A percentile compares a stretch with the other conserved stretches of the same genome.
Evolutionary conservation across 768 basidiomycete genomes (phyloP).

Genomic region (Crepidotus variabilis): DNA sequence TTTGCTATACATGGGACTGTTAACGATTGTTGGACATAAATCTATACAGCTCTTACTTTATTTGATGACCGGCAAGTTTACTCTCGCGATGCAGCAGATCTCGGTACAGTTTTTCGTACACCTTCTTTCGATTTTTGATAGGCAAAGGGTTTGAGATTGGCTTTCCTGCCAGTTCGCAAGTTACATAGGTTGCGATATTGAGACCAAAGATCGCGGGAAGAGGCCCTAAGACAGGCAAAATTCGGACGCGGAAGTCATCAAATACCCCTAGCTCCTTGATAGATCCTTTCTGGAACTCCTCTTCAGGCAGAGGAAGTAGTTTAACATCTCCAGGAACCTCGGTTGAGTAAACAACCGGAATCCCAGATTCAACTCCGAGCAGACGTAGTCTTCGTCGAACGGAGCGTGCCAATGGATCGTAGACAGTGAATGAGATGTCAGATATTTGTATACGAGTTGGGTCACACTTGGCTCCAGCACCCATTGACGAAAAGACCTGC

Average conservation of each 20-base stretch:
- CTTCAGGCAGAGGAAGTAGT: constrained; percentile 85
- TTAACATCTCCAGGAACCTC: constrained; percentile 89
- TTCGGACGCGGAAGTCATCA: constrained; percentile 91
- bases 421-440: constrained; percentile 88
- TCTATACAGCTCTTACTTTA: constrained; percentile 45
- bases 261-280: constrained; percentile 88
- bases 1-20: constrained; percentile 38
- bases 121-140: constrained; percentile 79
- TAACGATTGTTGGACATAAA: background rate
- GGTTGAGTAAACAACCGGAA: constrained; percentile 93
- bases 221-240: constrained; percentile 87
- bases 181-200: constrained; percentile 82
- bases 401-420: constrained; percentile 91
- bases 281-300: constrained; percentile 86
- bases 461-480: constrained; percentile 91
- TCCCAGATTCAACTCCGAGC: constrained; percentile 57
- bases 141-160: constrained; percentile 81
- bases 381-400: constrained; percentile 76
- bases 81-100: constrained; percentile 76
- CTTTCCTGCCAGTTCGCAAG: constrained; percentile 82
- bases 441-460: constrained; percentile 94
- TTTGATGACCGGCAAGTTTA: constrained; percentile 53
- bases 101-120: constrained; percentile 76
- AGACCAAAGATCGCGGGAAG: constrained; percentile 90
- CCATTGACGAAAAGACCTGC: constrained; percentile 96